A percentile compares a stretch with the other conserved stretches of the same genome.
Evolutionary conservation across 129 eudicot species (phyloP).

Genomic region (Centaurea solstitialis): DNA sequence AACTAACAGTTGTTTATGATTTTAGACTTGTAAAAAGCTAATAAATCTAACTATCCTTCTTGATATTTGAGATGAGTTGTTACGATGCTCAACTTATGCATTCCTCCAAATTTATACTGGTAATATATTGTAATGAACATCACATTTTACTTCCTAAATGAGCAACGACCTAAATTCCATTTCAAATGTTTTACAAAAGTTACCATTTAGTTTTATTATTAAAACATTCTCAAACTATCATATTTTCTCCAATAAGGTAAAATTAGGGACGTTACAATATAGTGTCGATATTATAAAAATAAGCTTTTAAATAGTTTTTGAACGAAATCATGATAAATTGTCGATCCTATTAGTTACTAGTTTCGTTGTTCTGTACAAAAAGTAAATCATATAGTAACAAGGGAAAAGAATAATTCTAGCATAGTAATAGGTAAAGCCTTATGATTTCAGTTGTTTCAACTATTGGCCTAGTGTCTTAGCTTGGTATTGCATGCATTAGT

Average conservation of each 20-base stretch:
- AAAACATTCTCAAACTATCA: neutral
- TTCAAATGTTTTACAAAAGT: neutral
- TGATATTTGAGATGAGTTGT: no score
- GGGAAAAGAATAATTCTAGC: neutral
- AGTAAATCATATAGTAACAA: no score
- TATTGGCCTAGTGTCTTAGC: neutral
- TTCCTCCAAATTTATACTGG: neutral
- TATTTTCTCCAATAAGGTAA: neutral
- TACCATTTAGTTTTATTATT: neutral
- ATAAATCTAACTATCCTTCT: no score
- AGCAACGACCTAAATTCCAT: neutral
- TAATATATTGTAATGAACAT: neutral
- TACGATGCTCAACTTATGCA: no score
- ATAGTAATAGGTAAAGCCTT: neutral
- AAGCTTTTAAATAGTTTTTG: no score
- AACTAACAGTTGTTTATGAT: no score
- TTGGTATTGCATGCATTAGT: neutral
- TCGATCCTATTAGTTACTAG: neutral
- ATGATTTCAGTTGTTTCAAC: no score
- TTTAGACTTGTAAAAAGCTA: no score
- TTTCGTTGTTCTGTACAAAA: no score
- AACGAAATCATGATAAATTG: no score
- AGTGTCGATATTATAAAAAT: no score
- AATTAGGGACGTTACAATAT: no score
- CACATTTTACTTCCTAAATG: neutral